These are phyloP conservation scores for Allomyces macrogynus DNA, from an alignment of 192 early-diverging fungal genomes.

Conservation along the genomic window DNA sequence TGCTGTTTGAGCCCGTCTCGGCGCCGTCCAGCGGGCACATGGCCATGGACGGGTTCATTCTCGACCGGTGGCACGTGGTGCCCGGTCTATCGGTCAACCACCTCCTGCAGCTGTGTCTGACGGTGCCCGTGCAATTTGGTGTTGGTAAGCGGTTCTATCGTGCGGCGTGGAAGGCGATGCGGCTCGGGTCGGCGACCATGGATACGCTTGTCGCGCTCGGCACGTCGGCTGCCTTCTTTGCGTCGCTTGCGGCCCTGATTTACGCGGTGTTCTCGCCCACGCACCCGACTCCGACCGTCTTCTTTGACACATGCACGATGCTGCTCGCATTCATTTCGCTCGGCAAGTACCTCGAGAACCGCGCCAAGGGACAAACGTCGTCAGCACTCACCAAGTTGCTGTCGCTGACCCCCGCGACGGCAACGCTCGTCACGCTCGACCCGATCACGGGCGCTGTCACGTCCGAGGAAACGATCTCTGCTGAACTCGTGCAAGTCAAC, in stretches of 20 bases:
- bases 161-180: slow-evolving; percentile 54
- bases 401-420: slow-evolving; percentile 58
- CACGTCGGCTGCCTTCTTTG: slow-evolving; percentile 65
- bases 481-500: slow-evolving; percentile 64
- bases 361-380: slow-evolving; percentile 85
- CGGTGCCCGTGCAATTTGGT: slow-evolving; percentile 84
- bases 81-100: slow-evolving; percentile 48
- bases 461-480: slow-evolving; percentile 51
- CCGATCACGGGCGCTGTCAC: slow-evolving; percentile 20
- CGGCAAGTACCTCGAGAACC: slow-evolving; percentile 81
- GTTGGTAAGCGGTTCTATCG: slow-evolving; percentile 60
- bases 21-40: not conserved
- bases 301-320: slow-evolving; percentile 85
- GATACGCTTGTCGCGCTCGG: slow-evolving; percentile 78
- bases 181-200: slow-evolving; percentile 80
- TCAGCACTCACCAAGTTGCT: slow-evolving; percentile 72
- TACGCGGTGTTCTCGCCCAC: slow-evolving; percentile 30
- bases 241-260: slow-evolving; percentile 58
- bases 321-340: slow-evolving; percentile 83
- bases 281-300: slow-evolving; percentile 46
- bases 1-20: slow-evolving; percentile 10
- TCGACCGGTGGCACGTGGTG: slow-evolving; percentile 18
- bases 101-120: slow-evolving; percentile 45
- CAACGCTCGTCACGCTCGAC: slow-evolving; percentile 31
- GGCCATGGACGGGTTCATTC: slow-evolving; percentile 5